These are phyloP conservation scores for Sporothrix protearum DNA, from an alignment of 2,329 filamentous ascomycete genomes.

Conservation along the genomic window DNA sequence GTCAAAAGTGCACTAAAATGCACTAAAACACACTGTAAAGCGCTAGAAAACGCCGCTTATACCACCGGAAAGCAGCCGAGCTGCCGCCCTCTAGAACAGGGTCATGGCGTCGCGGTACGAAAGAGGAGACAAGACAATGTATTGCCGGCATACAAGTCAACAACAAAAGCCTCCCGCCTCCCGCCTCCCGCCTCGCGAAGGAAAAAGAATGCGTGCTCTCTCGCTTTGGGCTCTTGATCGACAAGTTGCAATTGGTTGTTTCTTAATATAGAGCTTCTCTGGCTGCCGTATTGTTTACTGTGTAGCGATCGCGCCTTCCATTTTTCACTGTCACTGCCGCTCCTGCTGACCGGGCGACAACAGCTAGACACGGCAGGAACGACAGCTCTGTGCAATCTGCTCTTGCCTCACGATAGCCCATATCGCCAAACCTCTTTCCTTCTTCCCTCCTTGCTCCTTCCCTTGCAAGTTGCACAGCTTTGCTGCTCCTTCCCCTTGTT, in stretches of 20 bases:
- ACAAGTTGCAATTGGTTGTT: not conserved
- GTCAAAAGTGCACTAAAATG: too few species aligned
- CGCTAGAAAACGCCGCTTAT: not conserved
- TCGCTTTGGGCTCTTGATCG: not conserved
- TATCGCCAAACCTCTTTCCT: not conserved
- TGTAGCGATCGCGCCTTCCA: not conserved
- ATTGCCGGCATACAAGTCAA: not conserved
- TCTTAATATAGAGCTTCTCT: not conserved
- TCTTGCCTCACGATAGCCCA: constrained; percentile 11
- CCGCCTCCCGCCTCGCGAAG: not conserved
- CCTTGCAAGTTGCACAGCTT: not conserved
- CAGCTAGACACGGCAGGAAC: not conserved
- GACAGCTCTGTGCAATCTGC: not conserved
- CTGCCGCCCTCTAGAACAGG: constrained; percentile 1
- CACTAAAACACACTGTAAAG: not conserved
- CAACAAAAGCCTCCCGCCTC: not conserved
- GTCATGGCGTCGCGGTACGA: not conserved
- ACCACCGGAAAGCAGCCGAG: not conserved
- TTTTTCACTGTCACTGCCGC: not conserved
- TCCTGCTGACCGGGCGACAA: not conserved
- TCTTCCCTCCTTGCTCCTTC: not conserved
- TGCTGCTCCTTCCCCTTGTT: not conserved
- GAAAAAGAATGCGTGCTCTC: not conserved
- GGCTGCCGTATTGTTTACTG: not conserved
- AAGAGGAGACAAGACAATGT: not conserved